Percentiles rank a stretch among this genome's conserved stretches.
These are phyloP conservation scores for Russula foetens DNA, from an alignment of 768 basidiomycete species.

Conservation along the genomic window DNA sequence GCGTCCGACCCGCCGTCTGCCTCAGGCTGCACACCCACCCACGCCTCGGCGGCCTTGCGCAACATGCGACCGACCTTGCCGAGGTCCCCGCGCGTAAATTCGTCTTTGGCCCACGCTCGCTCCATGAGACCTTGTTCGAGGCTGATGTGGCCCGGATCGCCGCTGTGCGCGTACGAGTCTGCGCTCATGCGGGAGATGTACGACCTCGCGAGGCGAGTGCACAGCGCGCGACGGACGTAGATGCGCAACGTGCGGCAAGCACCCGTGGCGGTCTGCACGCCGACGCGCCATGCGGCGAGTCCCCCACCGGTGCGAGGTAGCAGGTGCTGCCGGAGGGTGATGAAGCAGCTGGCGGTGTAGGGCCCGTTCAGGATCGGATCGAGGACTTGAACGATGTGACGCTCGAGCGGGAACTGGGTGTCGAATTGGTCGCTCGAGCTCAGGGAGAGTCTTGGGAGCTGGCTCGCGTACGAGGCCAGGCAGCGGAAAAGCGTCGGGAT, in stretches of 20 bases:
- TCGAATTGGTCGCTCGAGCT: conserved; percentile 30
- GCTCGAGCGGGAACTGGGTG: conserved; percentile 36
- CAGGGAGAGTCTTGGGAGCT: conserved; percentile 61
- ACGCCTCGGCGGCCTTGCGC: conserved; percentile 46
- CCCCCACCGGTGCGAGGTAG: conserved; percentile 35
- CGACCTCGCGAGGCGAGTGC: conserved; percentile 54
- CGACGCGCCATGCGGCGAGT: conserved; percentile 11
- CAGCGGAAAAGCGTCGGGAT: conserved; percentile 70
- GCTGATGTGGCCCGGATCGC: conserved; percentile 50
- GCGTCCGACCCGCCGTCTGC: conserved; percentile 18
- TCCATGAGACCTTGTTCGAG: conserved; percentile 61
- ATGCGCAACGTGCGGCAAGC: conserved; percentile 47
- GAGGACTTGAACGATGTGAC: conserved; percentile 48
- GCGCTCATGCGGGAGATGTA: conserved; percentile 51
- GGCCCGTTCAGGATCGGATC: conserved; percentile 53
- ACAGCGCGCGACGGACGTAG: conserved; percentile 53
- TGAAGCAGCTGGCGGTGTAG: conserved; percentile 56
- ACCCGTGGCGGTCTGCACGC: conserved; percentile 26
- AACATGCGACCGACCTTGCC: conserved; percentile 47
- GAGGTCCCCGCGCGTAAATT: conserved; percentile 59
- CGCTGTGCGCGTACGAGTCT: conserved; percentile 47
- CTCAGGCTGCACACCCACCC: conserved; percentile 39
- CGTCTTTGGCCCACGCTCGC: conserved; percentile 65
- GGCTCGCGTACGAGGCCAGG: conserved; percentile 54
- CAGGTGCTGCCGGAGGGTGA: conserved; percentile 51